Base-by-base conservation (phyloP, 805 yeast genomes). In the Yarrowia sp. region DNA sequence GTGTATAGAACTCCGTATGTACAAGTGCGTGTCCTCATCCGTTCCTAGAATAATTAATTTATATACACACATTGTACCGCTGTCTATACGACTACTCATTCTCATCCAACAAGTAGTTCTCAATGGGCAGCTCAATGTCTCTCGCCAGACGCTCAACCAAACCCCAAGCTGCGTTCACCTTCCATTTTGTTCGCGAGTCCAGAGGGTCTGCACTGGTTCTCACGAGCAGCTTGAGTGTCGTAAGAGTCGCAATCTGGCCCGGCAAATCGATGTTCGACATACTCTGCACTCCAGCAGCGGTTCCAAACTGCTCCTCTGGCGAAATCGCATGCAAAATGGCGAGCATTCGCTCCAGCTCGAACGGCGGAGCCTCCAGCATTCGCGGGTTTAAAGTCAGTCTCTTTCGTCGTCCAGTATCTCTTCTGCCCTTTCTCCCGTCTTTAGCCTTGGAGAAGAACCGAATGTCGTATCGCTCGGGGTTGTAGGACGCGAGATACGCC, bases 401-500 rank as follows among this genome's bases (percentile, higher is more conserved):
- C 61, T 77, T 78, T 51, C 76, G 72, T 36, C 77, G 77, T 47
- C 74, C 73, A 22, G 79, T 78, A 18, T 74, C 74, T 59, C 78
- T 73, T 35, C 73, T 68, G 64, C 68, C 70, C 51, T 68, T 70
- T 66, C 77, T 75, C 18, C 78, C 76, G 13, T 80, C 82, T 65
- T 78, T 82, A 44, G 87, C 76, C 64, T 80, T 83, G 31, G 97
- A 86, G 68, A 89, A 92, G 60, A 82, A 76, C 58, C 83, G 81
- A 68, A 84, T 75, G 72, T 91, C 97, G 68, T 80, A 81, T 64
- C 83, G 81, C 1, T 86, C 84, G 29, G 86, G 88, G 62, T 84
- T 82, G 69, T 82, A 88, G 0, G 97, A 90, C 0, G 96, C 96
- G 51, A 91, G 74, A 71, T 87, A 92, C 0, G 96, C 85, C 0